Conservation (phyloP, 371 early-diverging fungal species). For the Funneliformis caledonium region DNA sequence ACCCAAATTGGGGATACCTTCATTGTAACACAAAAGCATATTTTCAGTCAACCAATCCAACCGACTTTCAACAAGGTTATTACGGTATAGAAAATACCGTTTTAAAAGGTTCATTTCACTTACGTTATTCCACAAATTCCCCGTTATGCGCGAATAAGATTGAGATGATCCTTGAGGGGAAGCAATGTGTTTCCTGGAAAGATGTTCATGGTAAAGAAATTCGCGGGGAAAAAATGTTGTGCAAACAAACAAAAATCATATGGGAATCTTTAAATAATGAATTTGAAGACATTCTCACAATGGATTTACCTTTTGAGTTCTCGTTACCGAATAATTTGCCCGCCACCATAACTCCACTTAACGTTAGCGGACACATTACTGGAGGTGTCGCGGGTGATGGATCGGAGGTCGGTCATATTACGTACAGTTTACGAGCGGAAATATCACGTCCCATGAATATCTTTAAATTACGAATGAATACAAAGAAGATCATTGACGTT, state of each 20-base stretch:
- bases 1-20: neutral
- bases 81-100: neutral
- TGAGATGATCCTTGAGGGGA: neutral
- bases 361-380: neutral
- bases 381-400: neutral
- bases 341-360: neutral
- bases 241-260: neutral
- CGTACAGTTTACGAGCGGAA: neutral
- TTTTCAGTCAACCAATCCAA: neutral
- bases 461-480: neutral
- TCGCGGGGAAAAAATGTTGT: neutral
- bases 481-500: neutral
- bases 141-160: neutral
- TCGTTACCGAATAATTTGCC: neutral
- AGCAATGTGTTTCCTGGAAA: neutral
- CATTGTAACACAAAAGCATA: constrained; percentile 2
- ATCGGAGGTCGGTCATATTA: neutral
- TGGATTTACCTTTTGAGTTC: constrained; percentile 23
- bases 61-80: constrained; percentile 17
- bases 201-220: neutral
- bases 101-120: neutral
- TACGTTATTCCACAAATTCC: neutral
- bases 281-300: neutral
- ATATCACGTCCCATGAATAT: neutral
- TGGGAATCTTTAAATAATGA: neutral